phyloP scores from a whole-genome alignment of 2,329 filamentous ascomycete genomes.

The Emergomyces africanus region DNA sequence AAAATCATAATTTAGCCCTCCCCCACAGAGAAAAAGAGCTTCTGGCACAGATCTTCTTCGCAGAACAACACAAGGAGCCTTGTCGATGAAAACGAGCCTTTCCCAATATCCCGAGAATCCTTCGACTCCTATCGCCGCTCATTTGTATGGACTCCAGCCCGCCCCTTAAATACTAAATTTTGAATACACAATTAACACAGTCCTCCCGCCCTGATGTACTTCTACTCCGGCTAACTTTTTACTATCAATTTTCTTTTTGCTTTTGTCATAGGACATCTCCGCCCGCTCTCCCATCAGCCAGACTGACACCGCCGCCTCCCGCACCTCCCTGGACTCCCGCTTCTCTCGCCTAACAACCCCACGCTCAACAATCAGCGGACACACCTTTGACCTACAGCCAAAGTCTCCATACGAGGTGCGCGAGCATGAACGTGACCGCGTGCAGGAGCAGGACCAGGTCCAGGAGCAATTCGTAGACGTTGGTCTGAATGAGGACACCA shows the following conservation, averaged over 20 bases:
- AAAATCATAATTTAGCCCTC: slow-evolving; percentile 51
- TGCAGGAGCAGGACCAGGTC: slow-evolving; percentile 62
- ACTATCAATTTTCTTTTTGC: neutral
- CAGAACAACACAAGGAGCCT: slow-evolving; percentile 47
- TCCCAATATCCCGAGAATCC: slow-evolving; percentile 89
- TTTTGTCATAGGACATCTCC: slow-evolving; percentile 62
- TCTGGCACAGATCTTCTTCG: slow-evolving; percentile 51
- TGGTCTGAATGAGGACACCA: slow-evolving; percentile 63
- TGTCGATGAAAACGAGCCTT: slow-evolving; percentile 75
- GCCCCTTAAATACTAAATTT: neutral
- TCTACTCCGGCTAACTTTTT: neutral
- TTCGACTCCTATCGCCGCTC: slow-evolving; percentile 95
- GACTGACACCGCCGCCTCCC: slow-evolving; percentile 44
- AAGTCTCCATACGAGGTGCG: slow-evolving; percentile 48
- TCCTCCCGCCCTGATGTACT: neutral
- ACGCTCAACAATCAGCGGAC: slow-evolving; percentile 47
- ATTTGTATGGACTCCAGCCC: slow-evolving; percentile 55
- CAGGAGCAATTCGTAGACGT: slow-evolving; percentile 87
- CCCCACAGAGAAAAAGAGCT: slow-evolving; percentile 67
- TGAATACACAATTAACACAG: neutral
- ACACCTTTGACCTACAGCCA: slow-evolving; percentile 39
- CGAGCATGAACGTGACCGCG: slow-evolving; percentile 28
- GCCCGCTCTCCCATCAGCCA: slow-evolving; percentile 64
- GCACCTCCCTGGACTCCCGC: slow-evolving; percentile 70
- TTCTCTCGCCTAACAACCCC: slow-evolving; percentile 49